Evolutionary conservation across 129 eudicot species (phyloP), one percentile per base, ranked within the genome.

Genomic region (Flaveria trinervia): DNA sequence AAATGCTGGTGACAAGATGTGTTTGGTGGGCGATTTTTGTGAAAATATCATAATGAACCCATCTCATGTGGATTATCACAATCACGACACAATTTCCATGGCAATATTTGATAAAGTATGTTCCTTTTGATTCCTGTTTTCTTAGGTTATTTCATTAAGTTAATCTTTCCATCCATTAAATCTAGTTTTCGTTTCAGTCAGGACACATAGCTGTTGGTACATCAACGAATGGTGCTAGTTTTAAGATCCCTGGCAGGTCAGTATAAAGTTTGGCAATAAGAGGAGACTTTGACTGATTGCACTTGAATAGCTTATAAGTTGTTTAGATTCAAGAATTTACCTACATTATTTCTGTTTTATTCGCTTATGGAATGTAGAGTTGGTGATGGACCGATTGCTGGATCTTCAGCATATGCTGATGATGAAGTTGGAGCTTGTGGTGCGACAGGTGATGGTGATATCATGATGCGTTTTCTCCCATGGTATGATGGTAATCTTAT

Each of bases 401-500:
- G 98, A 80, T 90, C 97, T 50, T 85, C 98, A 9, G 91, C 97
- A 59, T 93, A 93, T 81, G 98, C 97, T 41, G 93, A 93, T 80
- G 80, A 86, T 77, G 98, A 93, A 71, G 93, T 90, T 71, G 97
- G 98, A 78, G 97, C 96, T 74, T 93, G 98, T 79, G 98, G 98
- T 57, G 98, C 97, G 26, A 90, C 92, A 17, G 98, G 98, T 16
- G 98, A 93, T 84, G 98, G 98, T 80, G 98, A 93, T 83, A 83
- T 93, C 60, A 93, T 93, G 98, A 93, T 93, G 97, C 98, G 97
- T 81, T 93, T 93, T 72, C 92, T 93, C 78, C 98, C 98, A 70
- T 93, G 98, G 26, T 23, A 23, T 23, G 26, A 23, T 23, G 26
- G 97, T 93, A 82, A 23, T 64, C 60, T 64, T 41, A 18, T 84